Conservation (phyloP, 805 yeast species). For the Nakazawaea molendinolei region DNA sequence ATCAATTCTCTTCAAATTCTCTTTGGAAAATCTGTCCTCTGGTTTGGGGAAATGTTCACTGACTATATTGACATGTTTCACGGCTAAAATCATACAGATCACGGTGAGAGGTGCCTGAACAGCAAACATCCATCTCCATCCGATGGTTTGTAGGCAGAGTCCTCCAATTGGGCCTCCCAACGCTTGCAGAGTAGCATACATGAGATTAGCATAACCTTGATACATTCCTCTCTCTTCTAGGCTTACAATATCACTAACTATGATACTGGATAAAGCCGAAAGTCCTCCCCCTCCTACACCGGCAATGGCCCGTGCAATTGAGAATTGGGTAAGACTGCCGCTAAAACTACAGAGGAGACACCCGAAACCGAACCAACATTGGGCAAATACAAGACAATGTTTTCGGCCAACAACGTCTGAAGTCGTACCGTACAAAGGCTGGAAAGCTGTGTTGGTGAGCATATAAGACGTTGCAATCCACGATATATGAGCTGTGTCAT, state of each 20-base stretch:
- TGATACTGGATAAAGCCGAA: conserved; percentile 41
- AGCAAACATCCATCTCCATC: conserved; percentile 40
- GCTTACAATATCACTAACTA: conserved; percentile 51
- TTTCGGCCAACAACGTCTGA: conserved; percentile 60
- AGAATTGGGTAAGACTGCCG: conserved; percentile 35
- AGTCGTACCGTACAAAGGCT: conserved; percentile 66
- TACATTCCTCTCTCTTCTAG: conserved; percentile 45
- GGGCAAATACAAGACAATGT: conserved; percentile 35
- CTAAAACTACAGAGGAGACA: conserved; percentile 36
- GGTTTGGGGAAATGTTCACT: conserved; percentile 21
- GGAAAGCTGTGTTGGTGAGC: conserved; percentile 65
- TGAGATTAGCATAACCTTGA: conserved; percentile 41
- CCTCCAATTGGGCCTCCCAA: conserved; percentile 40
- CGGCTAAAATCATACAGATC: conserved; percentile 20
- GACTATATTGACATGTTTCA: conserved; percentile 27
- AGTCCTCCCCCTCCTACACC: conserved; percentile 58
- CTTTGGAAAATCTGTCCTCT: conserved; percentile 23
- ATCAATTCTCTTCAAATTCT: conserved; percentile 31
- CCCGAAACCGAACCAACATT: conserved; percentile 38
- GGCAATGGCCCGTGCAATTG: conserved; percentile 45
- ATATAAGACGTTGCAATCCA: conserved; percentile 75
- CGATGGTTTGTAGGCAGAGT: conserved; percentile 27
- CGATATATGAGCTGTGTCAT: conserved; percentile 41
- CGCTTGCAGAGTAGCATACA: conserved; percentile 32
- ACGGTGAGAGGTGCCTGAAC: conserved; percentile 32